Percentiles rank a stretch among this genome's conserved stretches.
Evolutionary conservation across 2,329 filamentous ascomycete genomes (phyloP).

Genomic region (Hirsutella minnesotensis): DNA sequence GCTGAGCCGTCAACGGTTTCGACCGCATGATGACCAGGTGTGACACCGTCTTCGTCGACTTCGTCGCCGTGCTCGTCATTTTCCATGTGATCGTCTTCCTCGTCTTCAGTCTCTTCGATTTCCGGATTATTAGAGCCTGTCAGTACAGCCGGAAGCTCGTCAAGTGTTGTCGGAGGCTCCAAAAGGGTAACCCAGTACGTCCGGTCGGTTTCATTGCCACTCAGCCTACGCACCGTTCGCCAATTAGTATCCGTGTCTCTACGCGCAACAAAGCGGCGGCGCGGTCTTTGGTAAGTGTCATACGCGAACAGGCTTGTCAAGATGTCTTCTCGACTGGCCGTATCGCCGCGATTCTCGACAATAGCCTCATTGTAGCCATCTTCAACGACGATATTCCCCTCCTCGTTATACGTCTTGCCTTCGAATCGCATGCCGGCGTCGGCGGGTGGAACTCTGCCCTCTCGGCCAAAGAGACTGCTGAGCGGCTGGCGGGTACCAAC

Average conservation of each 20-base stretch:
- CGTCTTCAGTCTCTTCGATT: constrained; percentile 12
- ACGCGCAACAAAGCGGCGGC: constrained; percentile 15
- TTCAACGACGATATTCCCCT: constrained; percentile 53
- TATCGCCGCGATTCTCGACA: constrained; percentile 48
- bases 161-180: constrained; percentile 31
- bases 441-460: constrained; percentile 53
- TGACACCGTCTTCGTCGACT: constrained; percentile 12
- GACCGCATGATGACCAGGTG: constrained; percentile 6
- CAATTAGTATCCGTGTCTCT: constrained; percentile 22
- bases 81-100: constrained; percentile 15
- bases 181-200: constrained; percentile 32
- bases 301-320: constrained; percentile 40
- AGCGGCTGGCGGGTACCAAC: constrained; percentile 65
- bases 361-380: constrained; percentile 46
- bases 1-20: not conserved
- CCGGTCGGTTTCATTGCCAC: constrained; percentile 19
- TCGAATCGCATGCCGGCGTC: constrained; percentile 46
- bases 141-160: constrained; percentile 29
- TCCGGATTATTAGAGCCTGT: constrained; percentile 17
- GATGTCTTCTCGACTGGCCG: constrained; percentile 47
- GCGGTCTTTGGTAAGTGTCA: constrained; percentile 17
- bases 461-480: constrained; percentile 62
- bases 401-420: constrained; percentile 51
- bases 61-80: constrained; percentile 9
- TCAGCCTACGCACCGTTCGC: constrained; percentile 19